Evolutionary conservation across 2,329 filamentous ascomycete genomes (phyloP), one percentile per base, ranked within the genome.

Genomic region (Stemphylium beticola): DNA sequence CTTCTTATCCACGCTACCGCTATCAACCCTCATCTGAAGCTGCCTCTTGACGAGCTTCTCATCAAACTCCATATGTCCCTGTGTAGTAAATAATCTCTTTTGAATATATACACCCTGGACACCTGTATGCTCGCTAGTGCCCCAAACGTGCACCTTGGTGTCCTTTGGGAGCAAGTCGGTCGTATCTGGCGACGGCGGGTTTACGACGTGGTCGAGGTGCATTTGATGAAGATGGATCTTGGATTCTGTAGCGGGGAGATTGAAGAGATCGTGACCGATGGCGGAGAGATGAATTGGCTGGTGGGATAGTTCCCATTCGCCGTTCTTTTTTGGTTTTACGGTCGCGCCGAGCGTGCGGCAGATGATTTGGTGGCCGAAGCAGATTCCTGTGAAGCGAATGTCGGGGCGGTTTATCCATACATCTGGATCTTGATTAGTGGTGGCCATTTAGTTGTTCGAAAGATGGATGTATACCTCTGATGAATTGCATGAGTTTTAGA

Each of bases 371-470:
- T 82, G 79, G 14, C 79, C 79, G 53, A 81, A 82, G 54, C 79
- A 82, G 33, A 81, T 77, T 15, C 79, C 79, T 9, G 76, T 71
- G 58, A 80, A 79, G 31, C 79, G 79, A 41, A 85, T 81, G 17
- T 82, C 78, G 1, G 82, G 82, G 2, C 81, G 76, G 4, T 74
- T 68, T 6, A 70, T 67, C 83, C 82, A 86, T 4, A 85, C 62
- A 29, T 81, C 80, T 79, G 11, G 32, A 6, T 14, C 4, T 3
- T 4, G 11, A 33, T 69, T 41, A 61, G 53, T 12, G 17, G 29
- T 18, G 29, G 24, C 7, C 3, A 9, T 12, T n/a, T 15, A n/a
- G 18, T 10, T 15, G 5, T 31, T 9, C 3, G 15, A 34, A 6
- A 15, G 17, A 6, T 1, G 5, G 8, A 15, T 12, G 48, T 70